Base-by-base conservation (phyloP, 169 alveolate species). In the Plasmodium gonderi region DNA sequence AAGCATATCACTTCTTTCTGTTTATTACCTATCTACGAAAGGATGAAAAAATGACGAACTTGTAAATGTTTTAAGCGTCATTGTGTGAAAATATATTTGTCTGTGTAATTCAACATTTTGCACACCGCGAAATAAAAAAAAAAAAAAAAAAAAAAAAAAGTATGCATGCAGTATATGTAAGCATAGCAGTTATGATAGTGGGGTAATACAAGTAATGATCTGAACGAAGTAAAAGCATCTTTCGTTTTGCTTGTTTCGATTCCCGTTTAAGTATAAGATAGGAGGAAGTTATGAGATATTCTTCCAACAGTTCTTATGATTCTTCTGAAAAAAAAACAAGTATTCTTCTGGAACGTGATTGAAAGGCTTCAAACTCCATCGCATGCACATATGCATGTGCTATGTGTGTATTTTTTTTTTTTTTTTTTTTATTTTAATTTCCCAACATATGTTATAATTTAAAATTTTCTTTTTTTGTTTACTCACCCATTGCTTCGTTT, bases 41-140 rank as follows among this genome's bases (percentile, higher is more conserved):
- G 23, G 33, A 23, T 31, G 33, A 54, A 54, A 8, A 17, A 36
- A 14, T 20, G n/a, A 60, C 31, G 6, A 60, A 60, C 17, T 36
- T 7, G 36, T n/a, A 20, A 60, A 60, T 1, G 6, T 0, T 60
- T 23, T 60, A n/a, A 29, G 40, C 40, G n/a, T 60, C 72, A n/a
- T 60, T 60, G 72, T 36, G 38, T 11, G 11, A 36, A 23, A 36
- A 36, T 60, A 23, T 60, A 60, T 60, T 60, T 60, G 72, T 60
- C 72, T 60, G 72, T 60, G 40, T 60, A 54, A 54, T 23, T 14
- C 68, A 0, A 1, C 33, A 60, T n/a, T 60, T 60, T 60, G 72
- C 72, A 60, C 17, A 20, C 26, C 72, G 72, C 72, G 72, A 60
- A 60, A 60, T n/a, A n/a, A 54, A 54, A 54, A 54, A 54, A 54